These are phyloP conservation scores for Suhomyces sp. DNA, from an alignment of 805 yeast genomes.

Conservation along the genomic window DNA sequence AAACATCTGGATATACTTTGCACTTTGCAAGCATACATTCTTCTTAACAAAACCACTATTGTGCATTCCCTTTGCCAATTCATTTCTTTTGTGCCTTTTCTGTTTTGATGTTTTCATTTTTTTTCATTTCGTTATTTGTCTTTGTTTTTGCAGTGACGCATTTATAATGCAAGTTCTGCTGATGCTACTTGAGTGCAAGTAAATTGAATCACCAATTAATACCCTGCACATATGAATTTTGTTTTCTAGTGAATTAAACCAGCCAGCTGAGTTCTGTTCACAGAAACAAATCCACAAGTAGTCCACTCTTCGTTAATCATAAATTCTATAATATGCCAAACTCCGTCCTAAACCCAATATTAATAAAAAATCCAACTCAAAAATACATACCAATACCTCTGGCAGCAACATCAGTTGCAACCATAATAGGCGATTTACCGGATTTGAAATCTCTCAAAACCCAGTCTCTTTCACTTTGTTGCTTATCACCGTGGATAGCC, in stretches of 20 bases:
- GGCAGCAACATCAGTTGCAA: slow-evolving; percentile 99
- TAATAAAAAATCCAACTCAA: slow-evolving; percentile 16
- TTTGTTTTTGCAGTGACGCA: slow-evolving; percentile 3
- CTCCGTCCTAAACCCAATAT: slow-evolving; percentile 10
- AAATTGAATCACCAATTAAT: slow-evolving; percentile 1
- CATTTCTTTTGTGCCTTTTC: slow-evolving; percentile 1
- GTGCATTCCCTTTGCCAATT: background rate
- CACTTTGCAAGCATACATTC: background rate
- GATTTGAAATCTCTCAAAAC: slow-evolving; percentile 87
- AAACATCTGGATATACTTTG: background rate
- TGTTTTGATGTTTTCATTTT: slow-evolving; percentile 1
- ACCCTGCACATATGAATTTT: background rate
- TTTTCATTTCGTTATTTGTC: background rate
- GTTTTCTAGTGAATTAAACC: background rate
- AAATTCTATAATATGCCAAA: background rate
- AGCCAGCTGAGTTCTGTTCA: background rate
- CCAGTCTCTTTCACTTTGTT: slow-evolving; percentile 98
- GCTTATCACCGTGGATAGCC: slow-evolving; percentile 98
- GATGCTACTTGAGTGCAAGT: background rate
- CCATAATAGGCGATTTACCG: slow-evolving; percentile 95
- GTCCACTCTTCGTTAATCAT: background rate
- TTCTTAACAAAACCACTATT: background rate
- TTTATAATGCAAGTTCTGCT: background rate
- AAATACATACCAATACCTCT: slow-evolving; percentile 96
- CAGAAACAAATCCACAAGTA: background rate